phyloP scores from a whole-genome alignment of 352 stramenopile species.

The Phytophthora aleatoria region DNA sequence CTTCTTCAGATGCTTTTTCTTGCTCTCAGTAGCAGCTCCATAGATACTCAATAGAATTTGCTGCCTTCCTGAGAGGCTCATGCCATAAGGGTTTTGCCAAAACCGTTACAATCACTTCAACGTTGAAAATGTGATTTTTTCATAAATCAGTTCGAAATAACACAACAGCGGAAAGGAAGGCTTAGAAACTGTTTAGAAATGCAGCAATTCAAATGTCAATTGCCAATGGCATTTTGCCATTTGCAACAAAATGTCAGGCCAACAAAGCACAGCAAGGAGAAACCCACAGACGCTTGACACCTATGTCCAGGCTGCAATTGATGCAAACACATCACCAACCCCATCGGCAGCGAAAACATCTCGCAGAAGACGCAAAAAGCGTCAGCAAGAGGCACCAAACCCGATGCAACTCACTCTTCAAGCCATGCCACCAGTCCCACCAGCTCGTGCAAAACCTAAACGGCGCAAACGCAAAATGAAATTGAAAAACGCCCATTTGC shows the following conservation, averaged over 20 bases:
- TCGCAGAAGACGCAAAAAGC: conserved; percentile 25
- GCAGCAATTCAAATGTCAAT: not conserved
- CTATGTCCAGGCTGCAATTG: conserved; percentile 32
- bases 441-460: conserved; percentile 13
- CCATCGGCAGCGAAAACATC: not conserved
- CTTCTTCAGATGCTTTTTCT: conserved; percentile 3
- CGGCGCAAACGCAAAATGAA: conserved; percentile 40
- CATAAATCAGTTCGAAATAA: not conserved
- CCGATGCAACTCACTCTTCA: not conserved
- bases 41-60: conserved; percentile 48
- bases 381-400: not conserved
- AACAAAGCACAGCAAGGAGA: conserved; percentile 2
- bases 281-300: conserved; percentile 9
- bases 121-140: not conserved
- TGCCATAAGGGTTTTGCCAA: not conserved
- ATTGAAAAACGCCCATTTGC: conserved; percentile 33
- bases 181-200: not conserved
- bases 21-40: conserved; percentile 5
- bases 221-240: not conserved
- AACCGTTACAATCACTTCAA: not conserved
- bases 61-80: conserved; percentile 22
- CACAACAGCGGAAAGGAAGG: not conserved
- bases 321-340: not conserved
- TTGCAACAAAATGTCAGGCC: conserved; percentile 2
- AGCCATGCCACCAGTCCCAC: not conserved